These are phyloP conservation scores for Lachnellula hyalina DNA, from an alignment of 2,329 filamentous ascomycete genomes.

Conservation along the genomic window DNA sequence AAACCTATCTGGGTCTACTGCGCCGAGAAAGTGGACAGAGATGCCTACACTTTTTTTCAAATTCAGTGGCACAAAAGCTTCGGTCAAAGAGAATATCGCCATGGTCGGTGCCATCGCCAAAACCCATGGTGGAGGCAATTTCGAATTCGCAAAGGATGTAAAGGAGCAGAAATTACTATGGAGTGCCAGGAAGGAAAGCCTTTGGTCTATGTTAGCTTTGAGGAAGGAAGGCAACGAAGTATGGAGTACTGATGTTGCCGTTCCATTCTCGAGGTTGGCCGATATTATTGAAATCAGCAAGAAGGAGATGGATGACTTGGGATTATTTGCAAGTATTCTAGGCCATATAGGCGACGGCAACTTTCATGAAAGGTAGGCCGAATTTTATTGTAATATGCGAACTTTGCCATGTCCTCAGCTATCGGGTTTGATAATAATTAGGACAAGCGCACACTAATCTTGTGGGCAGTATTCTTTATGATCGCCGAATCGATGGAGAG, in stretches of 20 bases:
- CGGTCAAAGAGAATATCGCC: conserved; percentile 72
- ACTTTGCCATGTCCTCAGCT: no score
- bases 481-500: conserved; percentile 63
- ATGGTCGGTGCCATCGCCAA: conserved; percentile 64
- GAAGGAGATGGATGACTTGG: conserved; percentile 80
- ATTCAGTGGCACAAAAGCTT: conserved; percentile 71
- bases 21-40: conserved; percentile 67
- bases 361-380: conserved; percentile 64
- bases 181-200: conserved; percentile 74
- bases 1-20: conserved; percentile 66
- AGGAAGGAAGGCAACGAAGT: conserved; percentile 63
- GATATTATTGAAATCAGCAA: conserved; percentile 80
- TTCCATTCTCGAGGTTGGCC: conserved; percentile 69
- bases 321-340: conserved; percentile 79
- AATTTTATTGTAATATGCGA: no score
- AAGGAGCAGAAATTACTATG: conserved; percentile 71
- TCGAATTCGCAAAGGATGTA: conserved; percentile 70
- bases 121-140: conserved; percentile 56
- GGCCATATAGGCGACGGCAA: conserved; percentile 93
- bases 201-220: conserved; percentile 78
- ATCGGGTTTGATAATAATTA: no score
- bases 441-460: no score
- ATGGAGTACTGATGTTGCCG: conserved; percentile 81
- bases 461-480: conserved; percentile 66
- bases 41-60: conserved; percentile 78